Conservation (phyloP, 2,329 filamentous ascomycete genomes). For the Ceratocystis albifundus region DNA sequence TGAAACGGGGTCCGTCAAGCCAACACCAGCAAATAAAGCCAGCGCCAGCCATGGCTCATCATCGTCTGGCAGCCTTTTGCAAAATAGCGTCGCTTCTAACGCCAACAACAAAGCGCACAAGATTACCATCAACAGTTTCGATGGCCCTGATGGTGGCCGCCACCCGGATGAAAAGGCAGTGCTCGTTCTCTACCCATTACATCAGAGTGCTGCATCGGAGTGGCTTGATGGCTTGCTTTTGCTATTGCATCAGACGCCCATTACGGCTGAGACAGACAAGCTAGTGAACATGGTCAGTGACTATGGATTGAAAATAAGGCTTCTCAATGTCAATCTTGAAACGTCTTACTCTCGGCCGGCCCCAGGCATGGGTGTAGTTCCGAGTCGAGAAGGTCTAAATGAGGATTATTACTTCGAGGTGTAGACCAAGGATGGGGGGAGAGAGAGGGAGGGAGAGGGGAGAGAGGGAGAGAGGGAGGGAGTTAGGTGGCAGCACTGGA, state of each 20-base stretch:
- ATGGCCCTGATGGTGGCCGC: conserved; percentile 32
- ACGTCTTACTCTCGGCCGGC: conserved; percentile 55
- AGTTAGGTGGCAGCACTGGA: background rate
- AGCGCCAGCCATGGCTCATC: background rate
- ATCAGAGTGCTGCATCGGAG: conserved; percentile 76
- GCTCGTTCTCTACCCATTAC: conserved; percentile 69
- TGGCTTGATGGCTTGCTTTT: conserved; percentile 94
- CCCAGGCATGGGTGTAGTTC: conserved; percentile 62
- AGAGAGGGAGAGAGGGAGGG: background rate
- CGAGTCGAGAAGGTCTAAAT: conserved; percentile 72
- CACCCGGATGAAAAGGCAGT: conserved; percentile 56
- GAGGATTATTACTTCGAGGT: conserved; percentile 90
- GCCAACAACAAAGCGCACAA: conserved; percentile 50
- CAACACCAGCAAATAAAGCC: background rate
- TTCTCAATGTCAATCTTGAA: conserved; percentile 85
- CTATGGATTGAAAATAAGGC: conserved; percentile 82
- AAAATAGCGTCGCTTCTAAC: conserved; percentile 12
- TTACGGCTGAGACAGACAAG: conserved; percentile 92
- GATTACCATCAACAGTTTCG: conserved; percentile 79
- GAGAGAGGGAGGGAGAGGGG: background rate
- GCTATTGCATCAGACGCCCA: conserved; percentile 87
- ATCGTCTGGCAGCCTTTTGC: background rate
- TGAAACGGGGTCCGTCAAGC: conserved; percentile 21
- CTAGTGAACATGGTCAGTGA: conserved; percentile 74
- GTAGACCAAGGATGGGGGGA: conserved; percentile 29